phyloP scores from a whole-genome alignment of 73 alveolate genomes.

The Blepharisma stoltei region DNA sequence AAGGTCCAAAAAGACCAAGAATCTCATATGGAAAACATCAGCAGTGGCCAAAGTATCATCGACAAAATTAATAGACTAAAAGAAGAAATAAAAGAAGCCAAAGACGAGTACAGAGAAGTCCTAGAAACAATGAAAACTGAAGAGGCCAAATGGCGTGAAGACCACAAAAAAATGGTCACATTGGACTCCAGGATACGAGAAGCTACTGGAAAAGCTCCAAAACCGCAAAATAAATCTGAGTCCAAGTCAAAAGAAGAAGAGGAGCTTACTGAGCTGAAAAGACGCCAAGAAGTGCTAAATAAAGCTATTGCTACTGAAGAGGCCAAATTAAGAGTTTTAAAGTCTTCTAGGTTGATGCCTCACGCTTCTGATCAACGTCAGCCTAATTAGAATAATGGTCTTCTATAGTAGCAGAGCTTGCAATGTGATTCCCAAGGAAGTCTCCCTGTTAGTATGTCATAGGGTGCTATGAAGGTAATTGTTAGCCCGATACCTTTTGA shows the following conservation, averaged over 20 bases:
- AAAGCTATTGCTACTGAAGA: slow-evolving; percentile 12
- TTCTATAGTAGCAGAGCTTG: too few species aligned
- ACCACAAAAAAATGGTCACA: slow-evolving; percentile 13
- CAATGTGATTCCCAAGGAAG: too few species aligned
- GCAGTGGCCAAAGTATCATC: not conserved
- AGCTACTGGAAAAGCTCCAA: not conserved
- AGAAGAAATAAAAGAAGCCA: slow-evolving; percentile 1
- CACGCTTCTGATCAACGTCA: too few species aligned
- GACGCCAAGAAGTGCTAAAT: not conserved
- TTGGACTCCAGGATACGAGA: not conserved
- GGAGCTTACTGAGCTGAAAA: not conserved
- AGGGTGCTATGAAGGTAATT: too few species aligned
- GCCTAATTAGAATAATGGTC: too few species aligned
- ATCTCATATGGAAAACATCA: not conserved
- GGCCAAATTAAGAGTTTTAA: too few species aligned
- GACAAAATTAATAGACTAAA: not conserved
- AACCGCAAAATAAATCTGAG: not conserved
- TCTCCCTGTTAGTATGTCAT: too few species aligned
- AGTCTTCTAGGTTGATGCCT: too few species aligned
- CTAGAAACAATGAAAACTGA: slow-evolving; percentile 5
- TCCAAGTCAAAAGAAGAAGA: not conserved
- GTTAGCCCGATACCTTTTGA: too few species aligned
- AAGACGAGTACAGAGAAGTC: slow-evolving; percentile 3
- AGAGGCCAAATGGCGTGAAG: not conserved
- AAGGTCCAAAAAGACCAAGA: not conserved